Conservation (phyloP, 163 green algal species). For the Scenedesmus sp. region DNA sequence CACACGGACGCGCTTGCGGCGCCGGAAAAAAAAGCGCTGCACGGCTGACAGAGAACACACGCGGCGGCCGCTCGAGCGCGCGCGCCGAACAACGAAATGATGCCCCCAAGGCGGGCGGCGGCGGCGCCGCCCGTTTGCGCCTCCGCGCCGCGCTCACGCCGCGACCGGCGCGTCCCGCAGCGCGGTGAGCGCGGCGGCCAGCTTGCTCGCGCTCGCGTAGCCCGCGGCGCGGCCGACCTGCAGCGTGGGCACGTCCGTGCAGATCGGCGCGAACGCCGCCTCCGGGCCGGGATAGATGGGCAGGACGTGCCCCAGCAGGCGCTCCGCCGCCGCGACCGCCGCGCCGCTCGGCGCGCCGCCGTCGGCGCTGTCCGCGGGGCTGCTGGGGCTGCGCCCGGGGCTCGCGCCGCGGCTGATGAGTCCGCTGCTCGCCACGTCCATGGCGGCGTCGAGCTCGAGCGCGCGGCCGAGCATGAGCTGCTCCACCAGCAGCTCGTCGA, state of each 20-base stretch:
- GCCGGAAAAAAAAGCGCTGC: no score
- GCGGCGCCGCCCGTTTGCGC: no score
- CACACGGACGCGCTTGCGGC: no score
- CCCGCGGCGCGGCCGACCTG: constrained; percentile 12
- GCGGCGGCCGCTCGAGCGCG: no score
- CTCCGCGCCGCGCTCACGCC: background rate
- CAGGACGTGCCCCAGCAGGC: constrained; percentile 26
- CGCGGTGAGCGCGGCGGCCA: background rate
- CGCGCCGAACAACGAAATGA: no score
- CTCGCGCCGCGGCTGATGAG: background rate
- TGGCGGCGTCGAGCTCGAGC: constrained; percentile 15
- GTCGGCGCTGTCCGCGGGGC: constrained; percentile 5
- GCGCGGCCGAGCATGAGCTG: constrained; percentile 16
- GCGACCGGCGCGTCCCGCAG: background rate
- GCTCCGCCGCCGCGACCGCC: background rate
- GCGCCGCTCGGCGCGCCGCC: background rate
- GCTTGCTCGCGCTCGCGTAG: constrained; percentile 2
- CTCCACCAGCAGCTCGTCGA: constrained; percentile 38
- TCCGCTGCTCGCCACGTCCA: background rate
- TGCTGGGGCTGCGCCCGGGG: background rate
- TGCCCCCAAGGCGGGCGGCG: no score
- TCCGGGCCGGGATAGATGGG: constrained; percentile 31
- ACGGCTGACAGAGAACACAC: no score
- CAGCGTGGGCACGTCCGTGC: constrained; percentile 35
- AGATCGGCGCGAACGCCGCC: constrained; percentile 41